Percentiles rank a stretch among this genome's conserved stretches.
Evolutionary conservation across 2,329 filamentous ascomycete species (phyloP).

Genomic region (Arachnomyces sp.): DNA sequence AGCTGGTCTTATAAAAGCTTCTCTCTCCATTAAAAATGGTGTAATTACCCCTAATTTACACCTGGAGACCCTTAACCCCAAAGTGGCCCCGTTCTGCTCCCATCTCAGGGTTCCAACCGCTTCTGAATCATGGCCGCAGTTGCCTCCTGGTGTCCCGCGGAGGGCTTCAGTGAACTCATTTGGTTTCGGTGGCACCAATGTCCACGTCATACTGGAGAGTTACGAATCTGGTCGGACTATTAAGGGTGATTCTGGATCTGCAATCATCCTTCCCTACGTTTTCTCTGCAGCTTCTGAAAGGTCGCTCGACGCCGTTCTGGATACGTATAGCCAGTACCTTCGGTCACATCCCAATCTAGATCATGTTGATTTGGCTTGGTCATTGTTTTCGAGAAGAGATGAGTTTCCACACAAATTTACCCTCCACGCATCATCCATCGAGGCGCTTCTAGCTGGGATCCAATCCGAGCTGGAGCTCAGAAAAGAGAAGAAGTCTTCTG

Average conservation of each 20-base stretch:
- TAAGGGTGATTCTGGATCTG: too few species aligned
- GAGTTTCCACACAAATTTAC: background rate
- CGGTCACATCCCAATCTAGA: background rate
- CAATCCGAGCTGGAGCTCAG: too few species aligned
- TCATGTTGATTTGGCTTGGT: background rate
- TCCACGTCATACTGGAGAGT: constrained; percentile 13
- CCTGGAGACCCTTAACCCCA: constrained; percentile 13
- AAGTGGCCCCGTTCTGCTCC: constrained; percentile 11
- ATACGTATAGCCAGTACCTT: background rate
- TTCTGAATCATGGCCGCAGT: constrained; percentile 14
- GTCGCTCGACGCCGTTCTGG: background rate
- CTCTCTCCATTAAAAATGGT: constrained; percentile 12
- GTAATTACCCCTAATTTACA: constrained; percentile 16
- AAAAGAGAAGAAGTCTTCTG: too few species aligned
- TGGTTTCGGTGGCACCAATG: constrained; percentile 14
- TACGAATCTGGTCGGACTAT: constrained; percentile 7
- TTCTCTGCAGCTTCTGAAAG: constrained; percentile 4
- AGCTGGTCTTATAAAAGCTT: constrained; percentile 2
- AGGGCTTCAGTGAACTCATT: constrained; percentile 19
- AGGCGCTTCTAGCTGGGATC: too few species aligned
- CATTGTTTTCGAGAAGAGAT: background rate
- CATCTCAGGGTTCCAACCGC: constrained; percentile 11
- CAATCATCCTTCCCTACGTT: constrained; percentile 2
- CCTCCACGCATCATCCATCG: too few species aligned
- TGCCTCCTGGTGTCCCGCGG: background rate